Conservation (phyloP, 305 asterid genomes). For the Coffea humblotiana region DNA sequence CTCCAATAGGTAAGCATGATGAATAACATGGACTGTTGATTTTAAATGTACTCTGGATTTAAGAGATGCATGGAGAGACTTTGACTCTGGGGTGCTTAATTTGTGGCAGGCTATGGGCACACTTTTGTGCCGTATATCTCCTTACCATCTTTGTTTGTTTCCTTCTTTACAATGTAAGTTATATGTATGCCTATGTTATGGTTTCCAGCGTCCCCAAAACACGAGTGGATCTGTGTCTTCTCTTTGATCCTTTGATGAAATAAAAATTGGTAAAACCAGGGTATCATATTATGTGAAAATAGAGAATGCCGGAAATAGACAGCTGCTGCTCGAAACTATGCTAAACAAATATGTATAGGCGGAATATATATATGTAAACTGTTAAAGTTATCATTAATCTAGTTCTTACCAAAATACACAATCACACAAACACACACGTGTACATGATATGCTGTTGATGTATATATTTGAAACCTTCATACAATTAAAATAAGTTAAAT, state of each 20-base stretch:
- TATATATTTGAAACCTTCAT: neutral
- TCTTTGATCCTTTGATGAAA: neutral
- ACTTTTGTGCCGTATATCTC: slow-evolving; percentile 26
- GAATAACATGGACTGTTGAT: neutral
- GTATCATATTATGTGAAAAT: neutral
- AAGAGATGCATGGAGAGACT: neutral
- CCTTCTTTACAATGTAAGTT: slow-evolving; percentile 27
- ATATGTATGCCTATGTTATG: neutral
- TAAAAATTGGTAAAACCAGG: neutral
- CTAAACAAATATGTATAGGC: neutral
- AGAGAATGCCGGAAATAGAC: neutral
- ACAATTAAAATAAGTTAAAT: slow-evolving; percentile 4
- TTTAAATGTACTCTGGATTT: neutral
- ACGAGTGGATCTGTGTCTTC: neutral
- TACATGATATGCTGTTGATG: neutral
- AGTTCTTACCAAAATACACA: too few relatives aligned
- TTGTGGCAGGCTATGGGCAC: slow-evolving; percentile 29
- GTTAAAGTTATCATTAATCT: too few relatives aligned
- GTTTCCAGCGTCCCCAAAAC: neutral
- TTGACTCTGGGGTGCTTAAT: neutral
- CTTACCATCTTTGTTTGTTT: slow-evolving; percentile 22
- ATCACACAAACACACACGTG: too few relatives aligned
- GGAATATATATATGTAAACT: too few relatives aligned
- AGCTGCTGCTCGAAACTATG: neutral
- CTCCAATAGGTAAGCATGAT: slow-evolving; percentile 24